Conservation (phyloP, 257 asterid genomes). For the Solanum etuberosum region DNA sequence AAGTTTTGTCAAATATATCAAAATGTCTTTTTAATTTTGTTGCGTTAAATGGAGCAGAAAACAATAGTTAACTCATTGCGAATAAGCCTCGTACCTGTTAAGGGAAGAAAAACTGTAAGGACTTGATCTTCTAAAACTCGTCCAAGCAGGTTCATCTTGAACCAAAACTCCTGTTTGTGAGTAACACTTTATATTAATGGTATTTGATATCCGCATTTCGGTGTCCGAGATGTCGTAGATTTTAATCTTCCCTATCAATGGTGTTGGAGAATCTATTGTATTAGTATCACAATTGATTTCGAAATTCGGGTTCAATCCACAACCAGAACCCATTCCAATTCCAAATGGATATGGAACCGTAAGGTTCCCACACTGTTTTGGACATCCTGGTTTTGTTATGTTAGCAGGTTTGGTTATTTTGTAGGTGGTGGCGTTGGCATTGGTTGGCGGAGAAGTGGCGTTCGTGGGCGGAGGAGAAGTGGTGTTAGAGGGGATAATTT, state of each 20-base stretch:
- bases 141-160: background rate
- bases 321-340: slow-evolving; percentile 19
- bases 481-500: background rate
- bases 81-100: slow-evolving; percentile 11
- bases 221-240: slow-evolving; percentile 38
- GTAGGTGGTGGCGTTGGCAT: background rate
- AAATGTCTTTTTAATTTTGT: too few relatives aligned
- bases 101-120: slow-evolving; percentile 43
- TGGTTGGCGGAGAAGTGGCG: slow-evolving; percentile 4
- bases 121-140: background rate
- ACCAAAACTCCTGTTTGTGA: slow-evolving; percentile 6
- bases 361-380: slow-evolving; percentile 20
- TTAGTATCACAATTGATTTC: slow-evolving; percentile 36
- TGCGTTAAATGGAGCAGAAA: too few relatives aligned
- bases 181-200: slow-evolving; percentile 31
- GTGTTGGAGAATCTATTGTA: slow-evolving; percentile 33
- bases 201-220: slow-evolving; percentile 34
- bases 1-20: too few relatives aligned
- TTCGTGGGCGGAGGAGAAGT: background rate
- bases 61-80: too few relatives aligned
- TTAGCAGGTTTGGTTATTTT: slow-evolving; percentile 10
- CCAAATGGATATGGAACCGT: slow-evolving; percentile 39
- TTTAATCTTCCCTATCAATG: background rate
- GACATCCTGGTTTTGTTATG: slow-evolving; percentile 29
- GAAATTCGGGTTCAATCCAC: slow-evolving; percentile 11